Evolutionary conservation across 345 rosid species (phyloP), one percentile per base, ranked within the genome.

Genomic region (Dimocarpus longan): DNA sequence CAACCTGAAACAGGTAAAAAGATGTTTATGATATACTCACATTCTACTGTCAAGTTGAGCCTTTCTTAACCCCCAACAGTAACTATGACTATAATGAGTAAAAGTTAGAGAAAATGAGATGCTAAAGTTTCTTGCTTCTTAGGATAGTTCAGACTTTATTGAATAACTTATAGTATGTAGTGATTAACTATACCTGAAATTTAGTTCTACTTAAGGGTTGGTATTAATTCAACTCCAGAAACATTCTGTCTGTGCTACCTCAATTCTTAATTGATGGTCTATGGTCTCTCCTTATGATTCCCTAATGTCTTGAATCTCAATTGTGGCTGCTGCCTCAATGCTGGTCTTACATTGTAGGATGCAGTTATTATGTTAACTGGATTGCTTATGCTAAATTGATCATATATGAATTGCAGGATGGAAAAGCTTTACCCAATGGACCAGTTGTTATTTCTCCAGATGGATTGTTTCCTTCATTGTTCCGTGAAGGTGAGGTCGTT

Each of bases 361-460:
- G 0, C 24, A 5, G 3, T 0, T 75, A 10, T 6, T n/a, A 75
- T 73, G 70, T 65, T 19, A 52, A 46, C 44, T 5, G 39, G 60
- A 44, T 26, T 70, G 54, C 28, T 66, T n/a, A 32, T 70, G 62
- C 52, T 4, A 37, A 40, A 70, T 64, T 75, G 46, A 75, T 78
- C 68, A n/a, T 21, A 19, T 68, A 77, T 68, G 56, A 75, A 50
- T 71, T 86, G 79, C 82, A 94, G 98, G 97, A 94, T 76, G 98
- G 98, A 64, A 94, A 93, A 77, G 88, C 95, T 76, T 70, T 95
- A 75, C 97, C 98, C 10, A 93, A 74, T 72, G 98, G 98, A 54
- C 98, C 98, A 71, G 86, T 95, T 81, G 95, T 95, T 71, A 95
- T 95, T 74, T 93, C 97, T 66, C 97, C 97, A 0, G 97, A 95